Evolutionary conservation across 2,329 filamentous ascomycete species (phyloP).

Genomic region (Ambrosiella cleistominuta): DNA sequence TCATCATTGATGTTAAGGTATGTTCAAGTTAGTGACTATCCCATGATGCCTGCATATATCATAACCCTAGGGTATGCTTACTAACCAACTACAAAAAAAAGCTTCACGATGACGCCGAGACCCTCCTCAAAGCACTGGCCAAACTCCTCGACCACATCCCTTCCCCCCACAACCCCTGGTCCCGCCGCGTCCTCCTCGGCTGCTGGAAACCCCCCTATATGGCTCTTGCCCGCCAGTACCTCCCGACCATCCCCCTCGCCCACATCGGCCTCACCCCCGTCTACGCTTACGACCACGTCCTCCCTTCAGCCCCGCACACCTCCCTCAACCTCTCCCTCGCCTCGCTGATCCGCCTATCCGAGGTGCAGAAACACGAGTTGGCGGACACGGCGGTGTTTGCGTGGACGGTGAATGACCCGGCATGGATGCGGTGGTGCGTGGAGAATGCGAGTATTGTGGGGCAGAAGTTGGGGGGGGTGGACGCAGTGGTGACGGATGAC

Average conservation of each 20-base stretch:
- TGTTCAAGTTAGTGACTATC: background rate
- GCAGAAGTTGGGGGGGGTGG: constrained; percentile 26
- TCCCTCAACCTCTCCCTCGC: constrained; percentile 56
- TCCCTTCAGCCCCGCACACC: constrained; percentile 45
- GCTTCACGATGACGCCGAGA: constrained; percentile 51
- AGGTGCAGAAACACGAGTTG: constrained; percentile 36
- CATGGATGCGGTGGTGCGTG: constrained; percentile 70
- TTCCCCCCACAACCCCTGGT: constrained; percentile 42
- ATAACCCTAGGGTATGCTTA: background rate
- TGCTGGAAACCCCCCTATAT: constrained; percentile 68
- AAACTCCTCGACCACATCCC: constrained; percentile 39
- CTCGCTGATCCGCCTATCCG: constrained; percentile 34
- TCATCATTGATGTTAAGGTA: constrained; percentile 80
- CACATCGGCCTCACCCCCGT: constrained; percentile 49
- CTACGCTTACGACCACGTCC: constrained; percentile 56
- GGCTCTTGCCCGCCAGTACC: constrained; percentile 39
- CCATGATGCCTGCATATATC: background rate
- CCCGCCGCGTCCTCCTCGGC: constrained; percentile 56
- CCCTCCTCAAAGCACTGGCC: constrained; percentile 53
- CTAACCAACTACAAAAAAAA: constrained; percentile 17
- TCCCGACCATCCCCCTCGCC: constrained; percentile 46
- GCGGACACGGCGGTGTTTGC: constrained; percentile 45
- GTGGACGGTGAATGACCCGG: constrained; percentile 75
- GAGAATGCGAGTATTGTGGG: constrained; percentile 17
- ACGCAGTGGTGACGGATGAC: constrained; percentile 78